phyloP scores from a whole-genome alignment of 148 eudicot genomes.

The Bassia scoparia region DNA sequence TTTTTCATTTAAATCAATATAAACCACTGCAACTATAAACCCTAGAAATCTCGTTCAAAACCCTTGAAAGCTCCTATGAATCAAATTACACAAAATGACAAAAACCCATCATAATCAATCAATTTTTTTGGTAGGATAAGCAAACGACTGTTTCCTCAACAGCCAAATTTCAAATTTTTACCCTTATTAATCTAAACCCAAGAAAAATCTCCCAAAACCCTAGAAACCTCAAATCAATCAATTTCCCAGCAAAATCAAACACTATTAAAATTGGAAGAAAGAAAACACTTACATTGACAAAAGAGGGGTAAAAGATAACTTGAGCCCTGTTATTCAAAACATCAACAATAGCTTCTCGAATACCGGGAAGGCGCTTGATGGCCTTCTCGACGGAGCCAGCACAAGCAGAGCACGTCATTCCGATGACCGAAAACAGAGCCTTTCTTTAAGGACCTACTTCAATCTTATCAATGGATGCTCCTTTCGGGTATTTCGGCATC shows the following conservation, averaged over 20 bases:
- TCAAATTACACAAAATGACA: too few species aligned
- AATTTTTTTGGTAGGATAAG: too few species aligned
- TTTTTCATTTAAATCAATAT: too few species aligned
- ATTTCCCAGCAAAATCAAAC: not conserved
- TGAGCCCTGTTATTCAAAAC: conserved; percentile 64
- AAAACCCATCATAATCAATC: too few species aligned
- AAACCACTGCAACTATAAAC: too few species aligned
- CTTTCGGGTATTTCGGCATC: conserved; percentile 74
- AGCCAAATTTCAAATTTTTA: too few species aligned
- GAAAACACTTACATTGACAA: conserved; percentile 52
- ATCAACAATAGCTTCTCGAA: conserved; percentile 66
- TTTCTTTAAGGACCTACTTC: conserved; percentile 42
- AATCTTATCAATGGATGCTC: conserved; percentile 29
- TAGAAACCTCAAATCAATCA: not conserved
- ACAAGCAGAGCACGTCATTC: conserved; percentile 88
- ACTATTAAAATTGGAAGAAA: not conserved
- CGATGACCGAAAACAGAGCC: conserved; percentile 56
- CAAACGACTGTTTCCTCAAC: too few species aligned
- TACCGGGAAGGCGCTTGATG: conserved; percentile 69
- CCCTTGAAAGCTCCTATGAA: too few species aligned
- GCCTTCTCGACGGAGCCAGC: conserved; percentile 84
- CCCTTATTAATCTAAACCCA: too few species aligned
- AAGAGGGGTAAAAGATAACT: conserved; percentile 55
- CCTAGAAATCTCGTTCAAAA: too few species aligned
- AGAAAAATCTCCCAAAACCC: too few species aligned